phyloP scores from a whole-genome alignment of 352 stramenopile genomes.

The Phytophthora lateralis region DNA sequence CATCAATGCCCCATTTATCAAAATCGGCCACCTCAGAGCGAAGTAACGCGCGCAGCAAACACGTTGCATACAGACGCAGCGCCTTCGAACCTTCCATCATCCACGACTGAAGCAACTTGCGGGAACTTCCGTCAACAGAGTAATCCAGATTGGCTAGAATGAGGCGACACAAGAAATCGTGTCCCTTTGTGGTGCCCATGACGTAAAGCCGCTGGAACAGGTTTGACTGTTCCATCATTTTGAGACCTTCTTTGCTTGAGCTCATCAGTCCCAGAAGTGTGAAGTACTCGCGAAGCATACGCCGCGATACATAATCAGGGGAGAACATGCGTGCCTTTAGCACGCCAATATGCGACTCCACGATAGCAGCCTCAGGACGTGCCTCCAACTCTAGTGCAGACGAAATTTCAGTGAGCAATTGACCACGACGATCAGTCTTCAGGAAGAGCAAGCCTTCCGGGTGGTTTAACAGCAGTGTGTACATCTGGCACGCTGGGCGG shows the following conservation, averaged over 20 bases:
- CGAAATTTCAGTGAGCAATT: constrained; percentile 87
- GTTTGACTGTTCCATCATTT: constrained; percentile 93
- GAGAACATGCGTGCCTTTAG: constrained; percentile 90
- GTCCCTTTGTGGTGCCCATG: constrained; percentile 87
- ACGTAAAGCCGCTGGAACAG: constrained; percentile 88
- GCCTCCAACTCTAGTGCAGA: constrained; percentile 84
- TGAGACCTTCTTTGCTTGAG: constrained; percentile 87
- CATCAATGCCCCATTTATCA: constrained; percentile 89
- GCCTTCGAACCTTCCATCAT: constrained; percentile 88
- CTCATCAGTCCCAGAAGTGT: constrained; percentile 89
- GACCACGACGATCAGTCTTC: constrained; percentile 85
- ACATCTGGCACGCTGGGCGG: constrained; percentile 89
- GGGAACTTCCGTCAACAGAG: constrained; percentile 85
- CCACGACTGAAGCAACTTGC: constrained; percentile 88
- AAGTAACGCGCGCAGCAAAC: constrained; percentile 77
- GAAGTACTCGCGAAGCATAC: constrained; percentile 92
- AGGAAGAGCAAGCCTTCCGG: constrained; percentile 87
- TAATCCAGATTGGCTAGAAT: constrained; percentile 91
- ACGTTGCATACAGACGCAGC: constrained; percentile 85
- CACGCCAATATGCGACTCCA: constrained; percentile 89
- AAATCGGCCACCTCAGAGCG: constrained; percentile 89
- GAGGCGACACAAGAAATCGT: constrained; percentile 88
- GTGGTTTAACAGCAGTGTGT: constrained; percentile 87
- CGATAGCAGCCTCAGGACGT: constrained; percentile 84
- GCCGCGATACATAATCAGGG: constrained; percentile 81